Conservation (phyloP, 345 rosid species). For the Hibiscus mutabilis region DNA sequence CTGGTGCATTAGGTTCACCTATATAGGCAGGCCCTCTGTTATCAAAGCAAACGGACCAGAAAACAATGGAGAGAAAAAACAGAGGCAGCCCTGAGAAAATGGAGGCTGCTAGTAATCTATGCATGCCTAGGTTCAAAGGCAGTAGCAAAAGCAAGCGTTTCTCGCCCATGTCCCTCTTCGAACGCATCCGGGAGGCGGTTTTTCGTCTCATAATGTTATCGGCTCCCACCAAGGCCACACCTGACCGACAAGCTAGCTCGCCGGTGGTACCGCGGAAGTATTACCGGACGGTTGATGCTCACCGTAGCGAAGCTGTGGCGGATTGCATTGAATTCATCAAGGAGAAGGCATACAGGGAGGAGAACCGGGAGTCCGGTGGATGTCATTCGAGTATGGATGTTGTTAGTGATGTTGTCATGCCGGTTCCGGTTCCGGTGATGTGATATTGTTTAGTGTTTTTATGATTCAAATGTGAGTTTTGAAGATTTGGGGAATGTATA, state of each 20-base stretch:
- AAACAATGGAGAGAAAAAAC: constrained; percentile 18
- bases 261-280: constrained; percentile 2
- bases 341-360: constrained; percentile 32
- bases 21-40: not conserved
- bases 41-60: not conserved
- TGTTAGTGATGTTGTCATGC: constrained; percentile 18
- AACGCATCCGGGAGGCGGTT: constrained; percentile 54
- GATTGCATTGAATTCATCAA: constrained; percentile 83
- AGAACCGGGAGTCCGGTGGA: constrained; percentile 5
- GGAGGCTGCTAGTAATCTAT: constrained; percentile 24
- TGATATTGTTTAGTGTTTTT: not conserved
- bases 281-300: constrained; percentile 27
- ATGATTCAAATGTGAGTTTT: not conserved
- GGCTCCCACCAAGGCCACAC: constrained; percentile 43
- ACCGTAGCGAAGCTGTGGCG: constrained; percentile 62
- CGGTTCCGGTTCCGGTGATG: constrained; percentile 26
- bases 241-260: constrained; percentile 1
- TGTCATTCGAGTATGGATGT: constrained; percentile 1
- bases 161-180: constrained; percentile 39
- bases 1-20: not conserved
- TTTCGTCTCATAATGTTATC: constrained; percentile 67
- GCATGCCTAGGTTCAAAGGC: constrained; percentile 45
- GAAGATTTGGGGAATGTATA: not conserved
- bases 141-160: constrained; percentile 20
- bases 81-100: constrained; percentile 12